phyloP scores from a whole-genome alignment of 345 rosid species.

The Citrus maxima region DNA sequence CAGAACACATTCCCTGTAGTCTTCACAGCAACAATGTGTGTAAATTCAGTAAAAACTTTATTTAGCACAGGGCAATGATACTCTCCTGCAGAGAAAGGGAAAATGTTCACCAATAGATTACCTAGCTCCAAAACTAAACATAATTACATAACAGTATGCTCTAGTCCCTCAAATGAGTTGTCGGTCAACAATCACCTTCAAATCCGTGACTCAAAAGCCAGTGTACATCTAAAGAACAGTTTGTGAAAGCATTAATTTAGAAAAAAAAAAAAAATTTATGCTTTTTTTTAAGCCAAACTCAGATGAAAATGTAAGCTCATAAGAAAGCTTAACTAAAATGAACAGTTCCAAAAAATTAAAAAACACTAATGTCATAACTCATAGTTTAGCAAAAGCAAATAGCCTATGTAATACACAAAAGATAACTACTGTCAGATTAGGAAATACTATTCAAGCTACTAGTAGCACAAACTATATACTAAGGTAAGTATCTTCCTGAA shows the following conservation, averaged over 20 bases:
- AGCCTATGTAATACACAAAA: not conserved
- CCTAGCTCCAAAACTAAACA: not conserved
- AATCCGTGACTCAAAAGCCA: not conserved
- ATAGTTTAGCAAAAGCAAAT: not conserved
- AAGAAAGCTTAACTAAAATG: not conserved
- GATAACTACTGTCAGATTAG: not conserved
- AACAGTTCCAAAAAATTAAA: not conserved
- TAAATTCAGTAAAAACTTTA: constrained; percentile 90
- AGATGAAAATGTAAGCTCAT: not conserved
- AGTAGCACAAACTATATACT: not conserved
- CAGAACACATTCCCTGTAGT: constrained; percentile 89
- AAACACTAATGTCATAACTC: not conserved
- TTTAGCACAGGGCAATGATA: constrained; percentile 85
- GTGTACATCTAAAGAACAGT: not conserved
- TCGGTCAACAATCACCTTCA: not conserved
- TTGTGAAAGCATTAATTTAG: not conserved
- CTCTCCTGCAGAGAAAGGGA: constrained; percentile 55
- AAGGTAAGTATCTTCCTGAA: not conserved
- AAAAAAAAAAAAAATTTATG: not conserved
- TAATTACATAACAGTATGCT: not conserved
- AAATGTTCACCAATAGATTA: not conserved
- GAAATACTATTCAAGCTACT: not conserved
- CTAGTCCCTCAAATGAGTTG: not conserved
- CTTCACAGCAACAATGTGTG: constrained; percentile 89
- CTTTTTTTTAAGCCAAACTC: not conserved